A percentile compares a stretch with the other conserved stretches of the same genome.
phyloP scores from a whole-genome alignment of 1,139 yeast species.

The Magnusiomyces sp. region DNA sequence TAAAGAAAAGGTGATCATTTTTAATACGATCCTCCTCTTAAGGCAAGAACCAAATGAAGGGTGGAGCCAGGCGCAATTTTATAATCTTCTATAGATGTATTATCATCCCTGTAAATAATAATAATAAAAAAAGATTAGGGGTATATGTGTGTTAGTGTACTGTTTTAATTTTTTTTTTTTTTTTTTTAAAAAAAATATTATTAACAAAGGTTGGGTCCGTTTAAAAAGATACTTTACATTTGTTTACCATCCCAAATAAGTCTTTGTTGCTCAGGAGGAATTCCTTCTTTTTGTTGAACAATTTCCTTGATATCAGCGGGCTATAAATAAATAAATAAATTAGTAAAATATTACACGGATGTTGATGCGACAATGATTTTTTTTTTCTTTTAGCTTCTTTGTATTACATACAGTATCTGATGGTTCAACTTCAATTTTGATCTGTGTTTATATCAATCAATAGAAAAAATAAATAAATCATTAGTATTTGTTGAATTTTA shows the following conservation, averaged over 20 bases:
- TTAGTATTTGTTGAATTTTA: neutral
- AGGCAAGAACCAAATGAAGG: constrained; percentile 78
- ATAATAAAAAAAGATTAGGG: neutral
- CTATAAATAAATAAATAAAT: constrained; percentile 19
- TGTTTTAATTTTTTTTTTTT: no score
- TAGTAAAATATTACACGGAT: neutral
- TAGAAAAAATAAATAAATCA: no score
- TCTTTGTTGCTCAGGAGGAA: constrained; percentile 93
- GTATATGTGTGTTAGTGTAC: neutral
- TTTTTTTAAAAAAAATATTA: no score
- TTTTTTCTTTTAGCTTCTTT: no score
- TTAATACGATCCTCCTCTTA: constrained; percentile 60
- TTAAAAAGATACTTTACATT: constrained; percentile 40
- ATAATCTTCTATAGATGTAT: constrained; percentile 57
- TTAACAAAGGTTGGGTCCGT: no score
- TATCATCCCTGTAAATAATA: constrained; percentile 46
- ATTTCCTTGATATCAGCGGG: constrained; percentile 81
- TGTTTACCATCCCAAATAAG: constrained; percentile 88
- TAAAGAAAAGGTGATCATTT: neutral
- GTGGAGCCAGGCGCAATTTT: constrained; percentile 63
- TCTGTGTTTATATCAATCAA: constrained; percentile 31
- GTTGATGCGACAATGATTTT: neutral
- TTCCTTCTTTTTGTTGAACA: constrained; percentile 95
- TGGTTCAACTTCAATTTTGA: constrained; percentile 72
- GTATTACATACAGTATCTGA: constrained; percentile 50